These are phyloP conservation scores for Magnaporthiopsis rhizophila DNA, from an alignment of 2,329 filamentous ascomycete species.

Conservation along the genomic window DNA sequence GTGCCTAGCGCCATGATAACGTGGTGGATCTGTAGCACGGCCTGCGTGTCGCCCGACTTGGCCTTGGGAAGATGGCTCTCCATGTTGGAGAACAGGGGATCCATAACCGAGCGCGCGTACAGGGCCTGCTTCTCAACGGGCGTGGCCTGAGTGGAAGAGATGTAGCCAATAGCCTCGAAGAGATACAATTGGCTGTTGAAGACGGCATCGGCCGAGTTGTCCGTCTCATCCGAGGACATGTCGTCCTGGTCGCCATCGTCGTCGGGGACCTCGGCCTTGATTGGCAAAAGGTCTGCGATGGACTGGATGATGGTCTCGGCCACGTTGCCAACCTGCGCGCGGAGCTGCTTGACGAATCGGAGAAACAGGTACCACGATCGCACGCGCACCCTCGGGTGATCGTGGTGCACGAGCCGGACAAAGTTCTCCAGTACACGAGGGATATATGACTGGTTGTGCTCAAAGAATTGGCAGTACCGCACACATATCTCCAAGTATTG, in stretches of 20 bases:
- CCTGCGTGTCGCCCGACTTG: conserved; percentile 72
- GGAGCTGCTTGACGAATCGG: conserved; percentile 81
- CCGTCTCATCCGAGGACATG: conserved; percentile 89
- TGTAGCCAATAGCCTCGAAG: conserved; percentile 89
- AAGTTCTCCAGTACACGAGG: conserved; percentile 86
- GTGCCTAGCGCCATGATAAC: conserved; percentile 94
- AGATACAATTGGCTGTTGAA: conserved; percentile 90
- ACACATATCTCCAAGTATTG: conserved; percentile 99
- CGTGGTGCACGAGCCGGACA: conserved; percentile 80
- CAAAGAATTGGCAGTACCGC: conserved; percentile 87
- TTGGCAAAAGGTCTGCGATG: conserved; percentile 77
- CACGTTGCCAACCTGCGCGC: conserved; percentile 76
- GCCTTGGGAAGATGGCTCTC: conserved; percentile 69
- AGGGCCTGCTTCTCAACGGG: conserved; percentile 78
- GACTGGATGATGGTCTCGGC: conserved; percentile 88
- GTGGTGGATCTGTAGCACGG: conserved; percentile 85
- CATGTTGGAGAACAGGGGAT: conserved; percentile 84
- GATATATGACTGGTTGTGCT: conserved; percentile 72
- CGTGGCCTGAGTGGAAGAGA: conserved; percentile 73
- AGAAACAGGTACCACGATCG: conserved; percentile 97
- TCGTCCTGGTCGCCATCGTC: conserved; percentile 70
- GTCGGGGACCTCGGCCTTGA: conserved; percentile 80
- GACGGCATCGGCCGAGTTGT: conserved; percentile 80
- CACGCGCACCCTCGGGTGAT: conserved; percentile 76
- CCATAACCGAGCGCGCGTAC: conserved; percentile 81